Base-by-base conservation (phyloP, 2,329 filamentous ascomycete genomes). In the Ophiosphaerella narmari region DNA sequence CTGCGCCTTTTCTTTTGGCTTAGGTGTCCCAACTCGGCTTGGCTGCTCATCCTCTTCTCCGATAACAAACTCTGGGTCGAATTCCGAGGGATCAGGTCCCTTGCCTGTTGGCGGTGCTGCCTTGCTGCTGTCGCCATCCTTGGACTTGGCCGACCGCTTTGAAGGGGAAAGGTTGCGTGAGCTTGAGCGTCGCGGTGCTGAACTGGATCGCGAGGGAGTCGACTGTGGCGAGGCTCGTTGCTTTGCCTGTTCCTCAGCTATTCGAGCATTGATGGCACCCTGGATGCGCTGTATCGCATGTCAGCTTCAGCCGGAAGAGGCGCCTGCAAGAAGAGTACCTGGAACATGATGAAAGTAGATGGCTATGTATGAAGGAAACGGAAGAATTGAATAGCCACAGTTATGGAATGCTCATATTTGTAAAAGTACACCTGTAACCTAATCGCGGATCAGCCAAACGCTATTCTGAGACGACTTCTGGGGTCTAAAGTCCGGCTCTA, bases 231-330 rank as follows among this genome's bases (percentile, higher is more conserved):
- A 55, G 46, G 78, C 74, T 67, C 83, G 83, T 70, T 91, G 88
- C 50, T 90, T 88, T 50, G 90, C 89, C 75, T 96, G 90, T 76
- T 97, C 92, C 77, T 96, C 91, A 66, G 91, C 89, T 66, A 97
- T 94, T 66, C 88, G 88, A 65, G 86, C 86, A 72, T 96, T 90
- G 72, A 96, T 91, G 52, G 88, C 89, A 66, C 88, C 89, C 77
- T 90, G 89, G 63, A 96, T 80, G 79, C 89, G 85, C 89, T 94
- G 52, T 35, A 37, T 45, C 31, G 41, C 42, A 39, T 38, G 60
- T 70, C 43, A 70, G 67, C 60, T 43, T 37, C 37, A 33, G 36
- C 38, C 33, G n/a, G n/a, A 33, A 12, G 36, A 13, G 36, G 29
- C 12, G 29, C 13, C 14, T 29, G 7, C 9, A 37, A 1, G 29